Conservation (phyloP, 805 yeast species). For the Candida taoyuanica region DNA sequence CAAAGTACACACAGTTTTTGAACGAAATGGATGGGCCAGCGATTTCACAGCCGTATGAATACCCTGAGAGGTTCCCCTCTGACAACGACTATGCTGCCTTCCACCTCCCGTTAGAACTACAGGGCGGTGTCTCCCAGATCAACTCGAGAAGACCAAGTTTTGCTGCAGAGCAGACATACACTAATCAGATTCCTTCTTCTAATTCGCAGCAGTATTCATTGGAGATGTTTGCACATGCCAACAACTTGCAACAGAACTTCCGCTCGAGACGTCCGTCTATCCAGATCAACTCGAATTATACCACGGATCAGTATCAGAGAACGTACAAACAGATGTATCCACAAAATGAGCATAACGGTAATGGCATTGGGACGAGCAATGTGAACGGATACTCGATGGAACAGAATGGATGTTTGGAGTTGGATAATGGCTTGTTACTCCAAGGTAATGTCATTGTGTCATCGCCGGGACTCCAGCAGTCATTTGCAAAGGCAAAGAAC, state of each 20-base stretch:
- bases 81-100: conserved; percentile 8
- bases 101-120: conserved; percentile 49
- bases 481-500: conserved; percentile 43
- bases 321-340: no score
- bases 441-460: conserved; percentile 54
- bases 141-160: conserved; percentile 70
- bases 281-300: conserved; percentile 14
- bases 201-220: conserved; percentile 8
- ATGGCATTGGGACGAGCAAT: no score
- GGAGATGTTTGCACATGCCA: conserved; percentile 6
- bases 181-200: conserved; percentile 25
- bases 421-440: conserved; percentile 62
- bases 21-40: conserved; percentile 1
- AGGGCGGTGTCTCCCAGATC: conserved; percentile 59
- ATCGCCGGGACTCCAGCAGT: conserved; percentile 48
- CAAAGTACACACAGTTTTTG: conserved; percentile 11
- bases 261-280: conserved; percentile 25
- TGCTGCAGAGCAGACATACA: conserved; percentile 47
- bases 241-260: conserved; percentile 16
- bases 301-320: no score
- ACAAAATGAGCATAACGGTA: no score
- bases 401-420: conserved; percentile 28
- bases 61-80: not conserved
- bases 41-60: conserved; percentile 2
- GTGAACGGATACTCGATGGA: not conserved